Conservation (phyloP, 331 rosid genomes). For the Cydonia oblonga region DNA sequence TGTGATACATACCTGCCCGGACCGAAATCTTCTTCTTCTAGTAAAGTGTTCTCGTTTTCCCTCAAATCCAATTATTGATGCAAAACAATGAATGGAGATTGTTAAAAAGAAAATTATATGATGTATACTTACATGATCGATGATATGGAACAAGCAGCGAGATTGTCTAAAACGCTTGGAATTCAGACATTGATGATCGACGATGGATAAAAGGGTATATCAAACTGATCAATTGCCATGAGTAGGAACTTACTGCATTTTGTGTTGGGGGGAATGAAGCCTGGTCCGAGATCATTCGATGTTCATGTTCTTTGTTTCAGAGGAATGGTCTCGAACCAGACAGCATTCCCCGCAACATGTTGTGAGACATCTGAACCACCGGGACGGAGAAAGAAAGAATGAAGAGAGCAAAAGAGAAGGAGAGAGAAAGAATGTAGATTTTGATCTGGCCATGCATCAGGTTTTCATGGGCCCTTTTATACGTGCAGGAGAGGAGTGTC, state of each 20-base stretch:
- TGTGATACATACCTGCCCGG: too few species aligned
- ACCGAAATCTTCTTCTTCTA: too few species aligned
- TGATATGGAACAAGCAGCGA: background rate
- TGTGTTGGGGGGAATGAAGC: conserved; percentile 96
- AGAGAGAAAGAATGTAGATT: conserved; percentile 20
- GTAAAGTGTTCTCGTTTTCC: too few species aligned
- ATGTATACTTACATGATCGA: background rate
- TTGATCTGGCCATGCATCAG: conserved; percentile 64
- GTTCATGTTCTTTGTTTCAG: background rate
- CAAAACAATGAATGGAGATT: background rate
- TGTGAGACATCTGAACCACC: background rate
- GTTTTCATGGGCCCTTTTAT: conserved; percentile 50
- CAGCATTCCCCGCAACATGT: conserved; percentile 80
- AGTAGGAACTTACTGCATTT: background rate
- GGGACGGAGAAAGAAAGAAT: conserved; percentile 4
- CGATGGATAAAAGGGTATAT: background rate
- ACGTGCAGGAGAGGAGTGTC: conserved; percentile 36
- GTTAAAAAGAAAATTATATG: background rate
- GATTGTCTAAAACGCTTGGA: background rate
- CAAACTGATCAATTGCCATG: background rate
- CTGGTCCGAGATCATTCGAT: conserved; percentile 89
- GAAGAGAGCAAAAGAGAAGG: conserved; percentile 1
- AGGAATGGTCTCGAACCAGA: conserved; percentile 82
- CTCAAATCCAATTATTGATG: background rate
- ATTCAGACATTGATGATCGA: background rate